These are phyloP conservation scores for Didymella segeticola DNA, from an alignment of 2,329 filamentous ascomycete genomes.

Conservation along the genomic window DNA sequence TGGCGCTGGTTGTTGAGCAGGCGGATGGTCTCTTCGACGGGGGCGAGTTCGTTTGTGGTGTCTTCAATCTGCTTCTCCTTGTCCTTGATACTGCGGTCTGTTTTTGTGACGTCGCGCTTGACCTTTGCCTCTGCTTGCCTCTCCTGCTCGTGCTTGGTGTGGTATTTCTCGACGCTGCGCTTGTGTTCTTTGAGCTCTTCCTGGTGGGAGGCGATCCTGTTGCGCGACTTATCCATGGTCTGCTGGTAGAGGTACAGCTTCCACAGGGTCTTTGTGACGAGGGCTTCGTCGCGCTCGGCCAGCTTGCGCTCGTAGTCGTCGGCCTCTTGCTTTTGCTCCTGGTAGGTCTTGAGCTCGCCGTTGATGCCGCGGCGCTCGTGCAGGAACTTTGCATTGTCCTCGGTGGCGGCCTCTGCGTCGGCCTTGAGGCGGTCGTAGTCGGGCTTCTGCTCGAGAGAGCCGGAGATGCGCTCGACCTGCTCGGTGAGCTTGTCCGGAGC, in stretches of 20 bases:
- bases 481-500: constrained; percentile 92
- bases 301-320: constrained; percentile 92
- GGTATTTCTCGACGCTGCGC: constrained; percentile 84
- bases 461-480: constrained; percentile 96
- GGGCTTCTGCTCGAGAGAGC: constrained; percentile 90
- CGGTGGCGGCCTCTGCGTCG: constrained; percentile 83
- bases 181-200: constrained; percentile 93
- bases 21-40: constrained; percentile 86
- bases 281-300: constrained; percentile 86
- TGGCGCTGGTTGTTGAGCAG: constrained; percentile 76
- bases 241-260: constrained; percentile 95
- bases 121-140: constrained; percentile 82
- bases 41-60: constrained; percentile 82
- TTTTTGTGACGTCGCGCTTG: constrained; percentile 75
- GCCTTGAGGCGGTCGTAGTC: constrained; percentile 92
- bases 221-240: constrained; percentile 88
- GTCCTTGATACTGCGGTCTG: constrained; percentile 83
- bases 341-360: constrained; percentile 96
- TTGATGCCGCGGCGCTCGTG: constrained; percentile 93
- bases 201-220: constrained; percentile 89
- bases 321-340: constrained; percentile 94
- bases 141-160: constrained; percentile 79
- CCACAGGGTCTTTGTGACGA: constrained; percentile 94
- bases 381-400: constrained; percentile 87
- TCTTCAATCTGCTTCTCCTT: constrained; percentile 90